phyloP scores from a whole-genome alignment of 2,329 filamentous ascomycete genomes.

The Phaeoacremonium minimum region DNA sequence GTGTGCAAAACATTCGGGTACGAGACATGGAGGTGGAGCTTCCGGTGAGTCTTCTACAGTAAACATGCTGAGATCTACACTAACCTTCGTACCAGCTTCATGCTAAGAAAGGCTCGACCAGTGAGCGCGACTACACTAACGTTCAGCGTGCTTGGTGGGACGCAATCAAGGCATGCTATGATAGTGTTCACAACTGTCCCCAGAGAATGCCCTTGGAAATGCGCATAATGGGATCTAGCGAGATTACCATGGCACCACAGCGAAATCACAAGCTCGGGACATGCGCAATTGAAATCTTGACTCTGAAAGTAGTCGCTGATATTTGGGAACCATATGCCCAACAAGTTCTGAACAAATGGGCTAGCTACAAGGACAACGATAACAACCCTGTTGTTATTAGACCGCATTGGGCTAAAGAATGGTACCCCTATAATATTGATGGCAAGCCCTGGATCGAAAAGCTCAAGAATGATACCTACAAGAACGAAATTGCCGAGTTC shows the following conservation, averaged over 20 bases:
- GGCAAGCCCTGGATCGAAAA: slow-evolving; percentile 22
- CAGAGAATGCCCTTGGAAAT: slow-evolving; percentile 39
- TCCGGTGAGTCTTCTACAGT: slow-evolving; percentile 34
- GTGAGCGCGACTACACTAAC: slow-evolving; percentile 32
- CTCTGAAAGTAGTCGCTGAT: slow-evolving; percentile 30
- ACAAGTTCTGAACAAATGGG: slow-evolving; percentile 35
- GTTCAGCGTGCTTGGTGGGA: slow-evolving; percentile 46
- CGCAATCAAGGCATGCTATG: slow-evolving; percentile 38
- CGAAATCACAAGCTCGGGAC: slow-evolving; percentile 34
- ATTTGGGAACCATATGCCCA: slow-evolving; percentile 36
- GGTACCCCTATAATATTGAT: slow-evolving; percentile 25
- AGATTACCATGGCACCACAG: slow-evolving; percentile 39
- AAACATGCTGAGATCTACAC: too few relatives aligned
- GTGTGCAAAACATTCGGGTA: slow-evolving; percentile 40
- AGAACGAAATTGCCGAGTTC: slow-evolving; percentile 30
- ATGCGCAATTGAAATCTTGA: slow-evolving; percentile 36
- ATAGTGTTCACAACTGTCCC: slow-evolving; percentile 23
- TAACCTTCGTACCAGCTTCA: too few relatives aligned
- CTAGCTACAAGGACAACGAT: slow-evolving; percentile 24
- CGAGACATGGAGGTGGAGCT: slow-evolving; percentile 39
- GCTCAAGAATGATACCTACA: slow-evolving; percentile 31
- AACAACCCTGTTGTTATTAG: slow-evolving; percentile 26
- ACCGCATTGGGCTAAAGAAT: slow-evolving; percentile 45
- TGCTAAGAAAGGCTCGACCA: slow-evolving; percentile 19
- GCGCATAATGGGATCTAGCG: slow-evolving; percentile 35